Conservation (phyloP, 2,329 filamentous ascomycete genomes). For the Colletotrichum truncatum region DNA sequence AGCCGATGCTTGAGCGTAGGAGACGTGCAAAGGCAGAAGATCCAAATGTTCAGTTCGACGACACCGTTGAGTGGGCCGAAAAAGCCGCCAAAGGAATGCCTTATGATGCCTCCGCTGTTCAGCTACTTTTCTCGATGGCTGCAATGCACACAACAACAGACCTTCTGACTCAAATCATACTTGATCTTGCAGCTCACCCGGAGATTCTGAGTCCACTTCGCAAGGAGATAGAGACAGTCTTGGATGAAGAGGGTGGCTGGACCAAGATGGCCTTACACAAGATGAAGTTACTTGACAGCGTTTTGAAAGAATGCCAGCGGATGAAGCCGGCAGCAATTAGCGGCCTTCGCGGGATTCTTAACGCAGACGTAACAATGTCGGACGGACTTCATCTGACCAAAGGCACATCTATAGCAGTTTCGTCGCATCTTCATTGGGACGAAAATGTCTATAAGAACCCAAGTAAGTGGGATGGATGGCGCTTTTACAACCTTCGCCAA, state of each 20-base stretch:
- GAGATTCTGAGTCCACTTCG: conserved; percentile 51
- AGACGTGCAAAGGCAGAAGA: conserved; percentile 30
- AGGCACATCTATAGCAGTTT: not conserved
- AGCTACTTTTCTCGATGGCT: conserved; percentile 79
- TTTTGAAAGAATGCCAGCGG: conserved; percentile 49
- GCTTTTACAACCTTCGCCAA: conserved; percentile 14
- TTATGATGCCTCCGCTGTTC: conserved; percentile 75
- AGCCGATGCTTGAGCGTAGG: conserved; percentile 41
- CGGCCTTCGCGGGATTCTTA: not conserved
- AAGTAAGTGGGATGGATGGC: not conserved
- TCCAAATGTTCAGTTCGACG: conserved; percentile 35
- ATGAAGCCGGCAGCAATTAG: conserved; percentile 15
- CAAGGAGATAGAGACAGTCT: conserved; percentile 48
- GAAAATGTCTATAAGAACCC: not conserved
- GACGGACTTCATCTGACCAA: not conserved
- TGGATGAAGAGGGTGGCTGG: conserved; percentile 43
- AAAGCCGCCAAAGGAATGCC: conserved; percentile 55
- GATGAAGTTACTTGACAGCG: conserved; percentile 50
- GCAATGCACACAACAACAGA: conserved; percentile 54
- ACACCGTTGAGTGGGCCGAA: conserved; percentile 54
- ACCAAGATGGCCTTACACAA: conserved; percentile 46
- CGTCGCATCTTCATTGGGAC: conserved; percentile 9
- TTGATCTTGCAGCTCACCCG: conserved; percentile 47
- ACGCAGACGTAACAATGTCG: not conserved
- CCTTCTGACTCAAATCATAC: conserved; percentile 45